Conservation (phyloP, 768 basidiomycete genomes). For the Pleurotus pulmonarius region DNA sequence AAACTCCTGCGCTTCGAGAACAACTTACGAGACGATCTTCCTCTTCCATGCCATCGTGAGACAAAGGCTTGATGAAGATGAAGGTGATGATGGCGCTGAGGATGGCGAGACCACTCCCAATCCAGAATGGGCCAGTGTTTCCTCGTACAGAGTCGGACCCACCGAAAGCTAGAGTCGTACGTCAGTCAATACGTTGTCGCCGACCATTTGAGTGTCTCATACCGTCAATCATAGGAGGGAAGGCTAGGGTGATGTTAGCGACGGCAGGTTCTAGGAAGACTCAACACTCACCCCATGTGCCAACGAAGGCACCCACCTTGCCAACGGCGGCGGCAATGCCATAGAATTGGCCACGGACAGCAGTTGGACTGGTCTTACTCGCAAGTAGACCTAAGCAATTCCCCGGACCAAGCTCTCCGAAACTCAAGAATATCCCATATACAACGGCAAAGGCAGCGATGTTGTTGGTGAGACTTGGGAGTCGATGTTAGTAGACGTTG, state of each 20-base stretch:
- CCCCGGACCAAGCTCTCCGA: conserved; percentile 88
- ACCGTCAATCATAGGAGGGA: conserved; percentile 65
- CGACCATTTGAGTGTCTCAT: conserved; percentile 11
- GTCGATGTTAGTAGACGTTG: neutral
- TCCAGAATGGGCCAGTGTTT: conserved; percentile 86
- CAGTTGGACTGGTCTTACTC: conserved; percentile 82
- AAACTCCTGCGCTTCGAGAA: too few species aligned
- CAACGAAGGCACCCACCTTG: conserved; percentile 80
- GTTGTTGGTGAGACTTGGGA: conserved; percentile 52
- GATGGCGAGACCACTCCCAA: conserved; percentile 80
- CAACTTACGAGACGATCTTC: conserved; percentile 63
- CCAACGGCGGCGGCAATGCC: conserved; percentile 84
- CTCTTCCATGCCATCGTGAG: conserved; percentile 72
- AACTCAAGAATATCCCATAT: conserved; percentile 87
- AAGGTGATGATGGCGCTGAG: conserved; percentile 71
- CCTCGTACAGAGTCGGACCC: conserved; percentile 47
- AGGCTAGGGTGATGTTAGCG: conserved; percentile 36
- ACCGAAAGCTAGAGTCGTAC: conserved; percentile 50
- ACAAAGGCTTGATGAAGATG: conserved; percentile 71
- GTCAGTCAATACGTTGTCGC: conserved; percentile 4
- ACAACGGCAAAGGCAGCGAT: conserved; percentile 81
- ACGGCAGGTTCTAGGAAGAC: neutral
- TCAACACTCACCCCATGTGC: conserved; percentile 66
- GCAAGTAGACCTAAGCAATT: conserved; percentile 86
- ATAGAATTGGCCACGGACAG: conserved; percentile 82